Evolutionary conservation across 2,329 filamentous ascomycete genomes (phyloP).

Genomic region (Monosporascus sp.): DNA sequence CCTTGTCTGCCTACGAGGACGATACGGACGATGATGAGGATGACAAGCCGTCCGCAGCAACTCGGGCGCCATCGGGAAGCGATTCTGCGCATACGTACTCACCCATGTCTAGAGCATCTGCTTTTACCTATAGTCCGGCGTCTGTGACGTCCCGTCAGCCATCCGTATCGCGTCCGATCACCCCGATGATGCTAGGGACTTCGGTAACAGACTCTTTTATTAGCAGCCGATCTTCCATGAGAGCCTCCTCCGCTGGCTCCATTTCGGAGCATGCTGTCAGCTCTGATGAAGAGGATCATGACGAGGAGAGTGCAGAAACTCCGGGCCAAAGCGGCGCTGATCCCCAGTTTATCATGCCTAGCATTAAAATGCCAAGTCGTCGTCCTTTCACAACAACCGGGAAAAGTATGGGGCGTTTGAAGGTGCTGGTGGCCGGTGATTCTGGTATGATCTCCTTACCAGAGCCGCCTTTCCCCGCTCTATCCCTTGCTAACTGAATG

Average conservation of each 20-base stretch:
- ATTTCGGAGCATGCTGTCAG: constrained; percentile 38
- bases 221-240: constrained; percentile 47
- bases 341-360: constrained; percentile 95
- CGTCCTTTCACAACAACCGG: constrained; percentile 86
- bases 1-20: constrained; percentile 10
- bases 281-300: constrained; percentile 42
- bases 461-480: background rate
- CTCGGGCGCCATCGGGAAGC: constrained; percentile 7
- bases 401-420: constrained; percentile 77
- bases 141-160: constrained; percentile 24
- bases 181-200: constrained; percentile 37
- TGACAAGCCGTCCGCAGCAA: constrained; percentile 8
- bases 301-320: constrained; percentile 26
- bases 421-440: constrained; percentile 79
- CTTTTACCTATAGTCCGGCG: constrained; percentile 25
- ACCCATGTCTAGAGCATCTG: constrained; percentile 24
- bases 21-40: constrained; percentile 15
- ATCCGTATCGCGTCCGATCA: constrained; percentile 37
- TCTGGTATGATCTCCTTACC: constrained; percentile 47
- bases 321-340: constrained; percentile 43
- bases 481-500: constrained; percentile 13
- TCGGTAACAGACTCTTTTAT: constrained; percentile 35
- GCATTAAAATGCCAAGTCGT: constrained; percentile 82
- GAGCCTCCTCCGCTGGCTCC: constrained; percentile 44
- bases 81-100: constrained; percentile 18